Base-by-base conservation (phyloP, 805 yeast genomes). In the Yamadazyma olivae region DNA sequence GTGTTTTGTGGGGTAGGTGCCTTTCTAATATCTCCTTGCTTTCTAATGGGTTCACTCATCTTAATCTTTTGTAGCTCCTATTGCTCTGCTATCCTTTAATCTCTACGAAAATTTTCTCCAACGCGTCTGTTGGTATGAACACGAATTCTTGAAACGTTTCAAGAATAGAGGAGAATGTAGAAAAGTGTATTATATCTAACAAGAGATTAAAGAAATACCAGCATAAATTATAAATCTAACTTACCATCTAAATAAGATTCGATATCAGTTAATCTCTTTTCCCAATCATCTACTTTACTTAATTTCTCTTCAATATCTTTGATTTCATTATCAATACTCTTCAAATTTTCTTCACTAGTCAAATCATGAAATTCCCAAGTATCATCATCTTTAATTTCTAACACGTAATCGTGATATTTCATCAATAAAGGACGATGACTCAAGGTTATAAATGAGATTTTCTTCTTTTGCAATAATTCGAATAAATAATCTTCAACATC, bases 1-100 rank as follows among this genome's bases (percentile, higher is more conserved):
- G 99, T 93, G 72, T 93, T 93, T 58, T 93, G 99, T 4, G 99
- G 99, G 1, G 99, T 93, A 30, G 99, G 99, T 5, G 99, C 98
- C 53, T 81, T 79, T 45, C 91, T 83, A 47, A 86, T 77, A 57
- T 86, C 87, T 56, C 83, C 83, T 46, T 61, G 56, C 39, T 62
- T 60, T 70, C 82, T 84, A 63, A 89, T 89, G 27, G 96, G 96
- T 64, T 83, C 91, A 32, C 91, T 77, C 96, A 89, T 88, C 20
- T 6, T 27, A 25, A 13, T 25, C 8, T 21, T 9, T 21, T 21
- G 12, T 21, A n/a, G n/a, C n/a, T n/a, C n/a, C n/a, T n/a, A n/a
- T n/a, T n/a, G n/a, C n/a, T n/a, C n/a, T n/a, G n/a, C n/a, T n/a
- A n/a, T n/a, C n/a, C n/a, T n/a, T n/a, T n/a, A n/a, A n/a, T n/a